Evolutionary conservation across 2,329 filamentous ascomycete species (phyloP).

Genomic region (Trichoderma asperellum): DNA sequence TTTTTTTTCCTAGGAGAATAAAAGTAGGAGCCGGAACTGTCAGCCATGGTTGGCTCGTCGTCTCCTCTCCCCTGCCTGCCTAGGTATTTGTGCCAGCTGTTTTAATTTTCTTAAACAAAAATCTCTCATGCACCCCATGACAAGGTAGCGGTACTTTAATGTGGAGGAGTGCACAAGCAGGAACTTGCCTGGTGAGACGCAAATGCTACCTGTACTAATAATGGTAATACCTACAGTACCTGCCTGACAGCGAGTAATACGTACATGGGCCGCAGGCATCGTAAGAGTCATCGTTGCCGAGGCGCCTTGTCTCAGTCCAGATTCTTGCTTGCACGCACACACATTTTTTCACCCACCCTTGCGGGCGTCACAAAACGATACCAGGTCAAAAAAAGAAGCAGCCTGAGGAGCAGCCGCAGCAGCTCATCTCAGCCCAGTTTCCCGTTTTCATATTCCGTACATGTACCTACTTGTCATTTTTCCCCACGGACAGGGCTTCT

Average conservation of each 20-base stretch:
- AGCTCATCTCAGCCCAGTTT: background rate
- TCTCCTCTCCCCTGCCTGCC: background rate
- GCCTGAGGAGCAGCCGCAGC: background rate
- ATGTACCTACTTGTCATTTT: background rate
- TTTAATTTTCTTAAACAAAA: background rate
- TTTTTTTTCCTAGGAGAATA: background rate
- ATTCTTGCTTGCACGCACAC: background rate
- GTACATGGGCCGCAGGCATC: background rate
- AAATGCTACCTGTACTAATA: background rate
- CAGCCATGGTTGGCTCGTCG: background rate
- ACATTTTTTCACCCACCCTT: background rate
- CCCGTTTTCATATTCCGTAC: background rate
- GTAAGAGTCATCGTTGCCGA: constrained; percentile 26
- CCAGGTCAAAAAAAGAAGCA: background rate
- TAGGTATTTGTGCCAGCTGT: background rate
- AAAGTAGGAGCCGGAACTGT: background rate
- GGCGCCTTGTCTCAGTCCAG: constrained; percentile 10
- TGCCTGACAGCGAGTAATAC: background rate
- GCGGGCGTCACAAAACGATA: background rate
- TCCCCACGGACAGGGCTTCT: background rate
- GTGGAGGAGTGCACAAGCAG: background rate
- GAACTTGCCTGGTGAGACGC: background rate
- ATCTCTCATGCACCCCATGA: constrained; percentile 16
- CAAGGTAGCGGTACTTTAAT: background rate
- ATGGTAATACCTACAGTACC: background rate